Percentiles rank a stretch among this genome's conserved stretches.
Evolutionary conservation across 768 basidiomycete genomes (phyloP).

Genomic region (Tephrocybe sp.): DNA sequence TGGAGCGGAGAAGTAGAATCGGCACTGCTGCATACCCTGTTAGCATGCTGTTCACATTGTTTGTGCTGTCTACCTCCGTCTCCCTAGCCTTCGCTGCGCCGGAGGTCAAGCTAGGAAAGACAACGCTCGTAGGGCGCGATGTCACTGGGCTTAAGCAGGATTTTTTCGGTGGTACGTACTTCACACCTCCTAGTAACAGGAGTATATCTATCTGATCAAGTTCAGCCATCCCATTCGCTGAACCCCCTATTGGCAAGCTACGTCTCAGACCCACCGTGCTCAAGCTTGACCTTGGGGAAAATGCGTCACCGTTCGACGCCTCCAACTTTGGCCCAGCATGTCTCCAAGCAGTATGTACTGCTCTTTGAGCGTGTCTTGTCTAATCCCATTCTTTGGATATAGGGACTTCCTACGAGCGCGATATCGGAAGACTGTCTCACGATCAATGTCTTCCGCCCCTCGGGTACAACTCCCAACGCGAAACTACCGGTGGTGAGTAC

Average conservation of each 20-base stretch:
- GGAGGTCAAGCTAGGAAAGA: conserved; percentile 37
- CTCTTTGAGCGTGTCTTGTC: background rate
- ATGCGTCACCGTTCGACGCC: conserved; percentile 38
- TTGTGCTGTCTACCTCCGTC: conserved; percentile 1
- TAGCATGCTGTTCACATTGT: conserved; percentile 8
- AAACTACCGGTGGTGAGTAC: conserved; percentile 39
- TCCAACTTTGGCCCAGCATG: conserved; percentile 40
- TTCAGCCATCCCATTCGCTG: conserved; percentile 53
- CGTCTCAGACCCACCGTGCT: conserved; percentile 47
- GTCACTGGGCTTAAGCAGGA: conserved; percentile 36
- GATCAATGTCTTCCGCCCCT: conserved; percentile 56
- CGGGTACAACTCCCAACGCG: conserved; percentile 26
- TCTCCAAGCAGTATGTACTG: conserved; percentile 40
- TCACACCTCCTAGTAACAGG: background rate
- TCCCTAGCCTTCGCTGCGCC: conserved; percentile 22
- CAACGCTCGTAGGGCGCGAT: conserved; percentile 36
- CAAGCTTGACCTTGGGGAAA: conserved; percentile 33
- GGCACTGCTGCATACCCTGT: no score
- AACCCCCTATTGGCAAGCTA: conserved; percentile 49
- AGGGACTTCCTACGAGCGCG: background rate
- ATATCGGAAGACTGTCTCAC: conserved; percentile 62
- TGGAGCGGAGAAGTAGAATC: no score
- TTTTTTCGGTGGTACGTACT: conserved; percentile 45
- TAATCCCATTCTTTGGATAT: background rate
- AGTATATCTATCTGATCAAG: background rate